A percentile compares a stretch with the other conserved stretches of the same genome.
Conservation (phyloP, 352 stramenopile genomes). For the Phytopythium sindhum region DNA sequence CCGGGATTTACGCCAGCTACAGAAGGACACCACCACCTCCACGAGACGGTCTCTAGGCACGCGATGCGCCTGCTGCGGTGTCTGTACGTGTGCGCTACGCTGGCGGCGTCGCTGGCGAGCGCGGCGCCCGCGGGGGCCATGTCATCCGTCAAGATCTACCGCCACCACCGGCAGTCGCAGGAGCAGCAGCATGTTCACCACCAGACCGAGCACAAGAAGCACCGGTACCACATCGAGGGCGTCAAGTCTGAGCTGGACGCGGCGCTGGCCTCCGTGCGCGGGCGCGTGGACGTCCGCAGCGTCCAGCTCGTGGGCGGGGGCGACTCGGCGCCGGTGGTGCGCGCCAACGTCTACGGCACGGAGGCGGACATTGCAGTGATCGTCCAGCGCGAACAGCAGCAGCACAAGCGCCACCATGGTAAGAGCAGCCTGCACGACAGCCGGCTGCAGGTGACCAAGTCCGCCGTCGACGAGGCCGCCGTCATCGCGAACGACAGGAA, state of each 20-base stretch:
- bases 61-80: not conserved
- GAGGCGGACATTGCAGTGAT: conserved; percentile 24
- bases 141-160: conserved; percentile 2
- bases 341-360: conserved; percentile 25
- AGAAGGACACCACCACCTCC: not conserved
- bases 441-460: conserved; percentile 28
- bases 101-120: not conserved
- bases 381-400: not conserved
- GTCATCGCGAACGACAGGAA: conserved; percentile 36
- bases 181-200: not conserved
- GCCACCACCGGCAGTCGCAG: not conserved
- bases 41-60: no score
- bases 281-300: conserved; percentile 27
- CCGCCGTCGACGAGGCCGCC: conserved; percentile 22
- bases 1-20: no score
- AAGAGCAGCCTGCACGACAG: conserved; percentile 16
- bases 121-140: not conserved
- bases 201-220: not conserved
- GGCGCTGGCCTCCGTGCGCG: conserved; percentile 16
- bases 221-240: conserved; percentile 33
- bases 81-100: not conserved
- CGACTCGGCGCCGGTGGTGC: conserved; percentile 11
- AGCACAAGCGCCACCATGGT: conserved; percentile 1
- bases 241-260: conserved; percentile 24
- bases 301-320: conserved; percentile 18